phyloP scores from a whole-genome alignment of 768 basidiomycete species.

The Suillus cothurnatus region DNA sequence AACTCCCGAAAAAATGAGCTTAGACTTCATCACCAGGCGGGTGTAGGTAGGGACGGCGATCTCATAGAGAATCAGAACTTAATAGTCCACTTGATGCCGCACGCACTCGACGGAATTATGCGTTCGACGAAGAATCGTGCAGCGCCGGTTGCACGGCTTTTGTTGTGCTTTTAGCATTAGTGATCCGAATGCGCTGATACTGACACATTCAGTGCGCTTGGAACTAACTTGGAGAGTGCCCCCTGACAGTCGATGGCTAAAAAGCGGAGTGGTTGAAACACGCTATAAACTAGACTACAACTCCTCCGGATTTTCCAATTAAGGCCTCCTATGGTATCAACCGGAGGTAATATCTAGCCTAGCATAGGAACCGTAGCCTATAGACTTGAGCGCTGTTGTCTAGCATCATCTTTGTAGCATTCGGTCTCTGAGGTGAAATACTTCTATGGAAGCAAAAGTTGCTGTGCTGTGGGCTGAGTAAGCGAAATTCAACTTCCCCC shows the following conservation, averaged over 20 bases:
- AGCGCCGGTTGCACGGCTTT: constrained; percentile 3
- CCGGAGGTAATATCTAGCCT: neutral
- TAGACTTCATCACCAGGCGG: neutral
- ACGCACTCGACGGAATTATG: neutral
- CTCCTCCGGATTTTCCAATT: neutral
- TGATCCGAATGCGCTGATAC: neutral
- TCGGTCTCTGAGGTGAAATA: neutral
- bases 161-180: neutral
- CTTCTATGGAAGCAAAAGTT: neutral
- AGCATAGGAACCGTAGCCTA: neutral
- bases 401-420: neutral
- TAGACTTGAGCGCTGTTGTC: neutral
- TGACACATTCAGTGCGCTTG: neutral
- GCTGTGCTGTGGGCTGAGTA: constrained; percentile 7
- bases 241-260: neutral
- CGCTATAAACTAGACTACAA: neutral
- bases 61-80: neutral
- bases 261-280: neutral
- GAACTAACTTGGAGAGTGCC: neutral
- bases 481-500: constrained; percentile 4
- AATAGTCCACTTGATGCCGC: neutral
- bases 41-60: constrained; percentile 4
- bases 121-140: neutral
- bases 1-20: constrained; percentile 2
- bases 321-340: neutral